These are phyloP conservation scores for Penicillium brasilianum DNA, from an alignment of 2,329 filamentous ascomycete genomes.

Conservation along the genomic window DNA sequence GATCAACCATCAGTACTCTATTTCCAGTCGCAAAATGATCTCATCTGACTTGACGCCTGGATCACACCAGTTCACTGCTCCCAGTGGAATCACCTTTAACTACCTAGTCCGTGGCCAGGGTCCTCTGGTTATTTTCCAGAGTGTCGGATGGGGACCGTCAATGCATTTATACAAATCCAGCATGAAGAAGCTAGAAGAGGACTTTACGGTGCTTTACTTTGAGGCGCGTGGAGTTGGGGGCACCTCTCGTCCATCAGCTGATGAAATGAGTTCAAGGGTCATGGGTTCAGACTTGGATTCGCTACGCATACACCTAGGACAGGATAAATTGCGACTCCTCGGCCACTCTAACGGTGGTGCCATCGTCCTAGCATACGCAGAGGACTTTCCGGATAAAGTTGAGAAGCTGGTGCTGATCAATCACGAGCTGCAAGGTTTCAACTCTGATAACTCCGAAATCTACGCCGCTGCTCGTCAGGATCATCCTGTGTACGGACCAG, in stretches of 20 bases:
- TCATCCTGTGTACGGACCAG: not conserved
- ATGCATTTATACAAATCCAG: not conserved
- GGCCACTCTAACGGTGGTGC: not conserved
- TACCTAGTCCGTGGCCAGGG: not conserved
- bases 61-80: not conserved
- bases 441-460: not conserved
- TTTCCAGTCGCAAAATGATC: not conserved
- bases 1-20: not conserved
- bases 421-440: not conserved
- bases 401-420: not conserved
- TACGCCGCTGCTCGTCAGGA: not conserved
- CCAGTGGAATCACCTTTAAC: not conserved
- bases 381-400: not conserved
- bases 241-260: not conserved
- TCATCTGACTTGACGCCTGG: not conserved
- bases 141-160: not conserved
- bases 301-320: not conserved
- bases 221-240: not conserved
- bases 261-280: not conserved
- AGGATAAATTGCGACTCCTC: not conserved
- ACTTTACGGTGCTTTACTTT: not conserved
- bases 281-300: not conserved
- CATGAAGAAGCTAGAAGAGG: not conserved
- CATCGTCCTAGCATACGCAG: not conserved
- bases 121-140: not conserved